Base-by-base conservation (phyloP, 2,329 filamentous ascomycete genomes). In the Bipolaris cookei region DNA sequence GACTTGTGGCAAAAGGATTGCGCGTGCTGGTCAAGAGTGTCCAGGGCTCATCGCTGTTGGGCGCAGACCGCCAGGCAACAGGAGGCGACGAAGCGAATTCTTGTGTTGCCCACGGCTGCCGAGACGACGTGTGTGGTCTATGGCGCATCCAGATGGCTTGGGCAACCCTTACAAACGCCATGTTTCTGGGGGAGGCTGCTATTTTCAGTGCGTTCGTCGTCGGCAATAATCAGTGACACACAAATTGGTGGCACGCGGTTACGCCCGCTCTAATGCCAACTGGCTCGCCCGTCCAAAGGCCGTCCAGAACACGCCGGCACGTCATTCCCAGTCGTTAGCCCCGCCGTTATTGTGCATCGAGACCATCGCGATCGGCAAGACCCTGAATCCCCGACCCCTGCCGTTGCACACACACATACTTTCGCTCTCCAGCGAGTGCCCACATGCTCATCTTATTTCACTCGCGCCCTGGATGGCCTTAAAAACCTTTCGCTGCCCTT, bases 1-100 rank as follows among this genome's bases (percentile, higher is more conserved):
- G 62, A 39, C 47, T 50, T 49, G 64, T 68, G 65, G 67, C 65
- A 50, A 68, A 65, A 59, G 60, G 52, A 59, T 68, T 69, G 65
- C 67, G 67, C 63, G 59, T 69, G 62, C 62, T 62, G 51, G 41
- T 56, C 46, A 44, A 56, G 34, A 51, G 47, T 48, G 55, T 35
- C 54, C 58, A 57, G 39, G 52, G 41, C 42, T 48, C 52, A 43
- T 52, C 57, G 53, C 57, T 56, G 62, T 46, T 49, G 47, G 54
- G 10, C 39, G 51, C 62, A 58, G 18, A 54, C 48, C 44, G 47
- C 30, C 53, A 56, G 54, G 42, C 16, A 14, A 5, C 16, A 35
- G 39, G 46, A 58, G 52, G 49, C 56, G 53, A 45, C 42, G 60
- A 51, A 49, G 30, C 54, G 43, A 46, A 48, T 45, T 30, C 25